phyloP scores from a whole-genome alignment of 495 filamentous ascomycete genomes.

The Daldinia bambusicola region DNA sequence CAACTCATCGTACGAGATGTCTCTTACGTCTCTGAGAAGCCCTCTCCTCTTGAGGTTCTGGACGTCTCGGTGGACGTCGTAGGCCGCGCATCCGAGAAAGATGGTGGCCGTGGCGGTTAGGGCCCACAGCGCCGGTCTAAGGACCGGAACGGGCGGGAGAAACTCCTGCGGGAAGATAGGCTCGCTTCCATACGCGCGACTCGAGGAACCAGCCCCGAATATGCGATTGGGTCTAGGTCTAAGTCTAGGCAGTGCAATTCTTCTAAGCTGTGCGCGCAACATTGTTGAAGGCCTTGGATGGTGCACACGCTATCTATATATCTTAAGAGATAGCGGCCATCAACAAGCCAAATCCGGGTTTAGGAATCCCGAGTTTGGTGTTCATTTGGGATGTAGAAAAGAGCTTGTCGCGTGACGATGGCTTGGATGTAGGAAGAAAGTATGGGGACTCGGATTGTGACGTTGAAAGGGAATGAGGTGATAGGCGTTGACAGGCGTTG shows the following conservation, averaged over 20 bases:
- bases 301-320: slow-evolving; percentile 8
- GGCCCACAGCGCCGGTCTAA: slow-evolving; percentile 44
- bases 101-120: slow-evolving; percentile 40
- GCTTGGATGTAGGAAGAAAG: background rate
- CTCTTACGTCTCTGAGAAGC: background rate
- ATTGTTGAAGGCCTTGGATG: slow-evolving; percentile 12
- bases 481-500: background rate
- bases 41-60: slow-evolving; percentile 19
- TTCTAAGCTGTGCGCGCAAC: slow-evolving; percentile 30
- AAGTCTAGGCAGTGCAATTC: slow-evolving; percentile 6
- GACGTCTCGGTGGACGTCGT: slow-evolving; percentile 44
- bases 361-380: slow-evolving; percentile 2
- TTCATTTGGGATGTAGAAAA: slow-evolving; percentile 4
- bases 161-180: background rate
- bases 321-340: slow-evolving; percentile 16
- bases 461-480: background rate
- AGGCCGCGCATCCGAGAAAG: slow-evolving; percentile 45
- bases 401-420: slow-evolving; percentile 3
- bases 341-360: slow-evolving; percentile 9
- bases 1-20: slow-evolving; percentile 36
- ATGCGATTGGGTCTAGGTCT: slow-evolving; percentile 3
- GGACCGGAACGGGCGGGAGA: slow-evolving; percentile 34
- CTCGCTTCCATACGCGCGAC: slow-evolving; percentile 9
- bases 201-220: slow-evolving; percentile 6
- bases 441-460: background rate